Evolutionary conservation across 2,329 filamentous ascomycete genomes (phyloP), one percentile per base, ranked within the genome.

Genomic region (Myriosclerotinia curreyana): DNA sequence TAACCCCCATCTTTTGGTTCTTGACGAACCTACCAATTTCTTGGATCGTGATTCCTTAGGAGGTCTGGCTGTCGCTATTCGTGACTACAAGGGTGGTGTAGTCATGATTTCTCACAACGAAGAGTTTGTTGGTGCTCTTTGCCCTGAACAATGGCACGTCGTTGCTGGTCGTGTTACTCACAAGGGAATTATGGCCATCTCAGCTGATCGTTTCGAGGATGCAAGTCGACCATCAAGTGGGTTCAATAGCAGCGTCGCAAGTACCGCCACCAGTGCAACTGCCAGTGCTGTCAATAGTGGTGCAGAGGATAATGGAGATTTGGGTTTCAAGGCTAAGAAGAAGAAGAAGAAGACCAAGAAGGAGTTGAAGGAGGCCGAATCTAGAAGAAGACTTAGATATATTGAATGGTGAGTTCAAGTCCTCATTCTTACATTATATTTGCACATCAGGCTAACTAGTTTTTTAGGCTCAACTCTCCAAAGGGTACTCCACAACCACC

Each of bases 71-170:
- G 92, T 96, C 49, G 95, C 95, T 70, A 98, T 99, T 74, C 91
- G 93, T 71, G 95, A 98, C 75, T 99, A 96, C 86, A 96, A 92
- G 81, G 95, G 95, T 70, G 95, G 95, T 77, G 95, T 99, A 2
- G 93, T 99, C 69, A 96, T 99, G 88, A 99, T 99, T 78, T 97
- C 93, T 67, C 95, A 99, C 80, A 98, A 99, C 84, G 93, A 98
- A 75, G 95, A 99, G 77, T 99, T 99, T 74, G 93, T 99, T 60
- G 93, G 94, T 66, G 94, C 94, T 3, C 86, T 99, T 14, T 95
- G 95, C 79, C 91, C 90, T 5, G 96, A 99, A 81, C 93, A 98
- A 79, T 96, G 95, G 91, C 90, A 96, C 77, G 91, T 99, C 69
- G 88, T 86, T 63, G 91, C 94, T 72, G 95, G 95, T 2, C 88